Evolutionary conservation across 2,329 filamentous ascomycete species (phyloP), one percentile per base, ranked within the genome.

Genomic region (Epichloe gansuensis): DNA sequence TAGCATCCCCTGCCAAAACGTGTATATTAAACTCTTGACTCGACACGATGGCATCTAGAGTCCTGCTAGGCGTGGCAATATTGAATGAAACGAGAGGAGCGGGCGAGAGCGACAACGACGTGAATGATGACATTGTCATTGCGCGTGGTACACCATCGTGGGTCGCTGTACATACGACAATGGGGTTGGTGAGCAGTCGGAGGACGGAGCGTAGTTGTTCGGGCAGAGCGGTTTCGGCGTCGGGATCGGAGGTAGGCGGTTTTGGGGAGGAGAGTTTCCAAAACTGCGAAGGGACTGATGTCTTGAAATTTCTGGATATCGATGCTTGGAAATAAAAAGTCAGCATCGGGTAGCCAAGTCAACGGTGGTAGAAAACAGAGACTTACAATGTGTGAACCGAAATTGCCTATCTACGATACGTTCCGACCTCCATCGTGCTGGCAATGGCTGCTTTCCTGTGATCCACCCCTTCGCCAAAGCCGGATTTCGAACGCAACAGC

Each of bases 71-170:
- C 31, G 73, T 69, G 25, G 71, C 71, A 47, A 81, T 70, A 64
- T 81, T 81, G 68, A 82, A 81, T 0, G 72, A 74, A 6, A 82
- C 64, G 11, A 76, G 66, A 1, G 77, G 77, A 27, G 64, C 68
- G 0, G 77, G 77, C n/a, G 61, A 57, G 17, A 81, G 68, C 15
- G 74, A 71, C 27, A 82, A 64, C 0, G 76, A 79, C 2, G 77
- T 77, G 55, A 82, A 74, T 2, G 77, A 80, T 6, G 78, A 81
- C 68, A 80, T 77, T 35, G 78, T 81, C 72, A 81, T 77, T 47
- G 72, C 78, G 35, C 73, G 69, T 5, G 72, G 61, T 41, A 59
- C 51, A 54, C 63, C 23, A 35, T 61, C 56, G 38, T 67, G 63
- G n/a, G 66, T 62, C 23, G 75, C 66, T 23, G 77, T 80, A 60